Base-by-base conservation (phyloP, 1,284 basidiomycete species). In the Coniferiporia sulphurascens region DNA sequence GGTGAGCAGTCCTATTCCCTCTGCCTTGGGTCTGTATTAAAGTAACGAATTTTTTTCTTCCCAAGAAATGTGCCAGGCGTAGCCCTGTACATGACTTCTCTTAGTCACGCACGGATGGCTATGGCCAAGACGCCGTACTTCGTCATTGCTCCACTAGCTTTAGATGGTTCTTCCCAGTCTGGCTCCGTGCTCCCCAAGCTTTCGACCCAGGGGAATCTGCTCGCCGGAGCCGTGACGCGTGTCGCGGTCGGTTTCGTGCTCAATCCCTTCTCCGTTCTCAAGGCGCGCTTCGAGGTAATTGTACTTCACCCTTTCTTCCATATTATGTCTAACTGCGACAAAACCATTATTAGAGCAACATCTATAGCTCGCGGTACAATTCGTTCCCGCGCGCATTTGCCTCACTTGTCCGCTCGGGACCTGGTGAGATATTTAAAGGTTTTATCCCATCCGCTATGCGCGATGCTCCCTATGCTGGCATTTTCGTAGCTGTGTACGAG, bases 401-500 rank as follows among this genome's bases (percentile, higher is more conserved):
- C 4, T 78, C 83, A 1, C 82, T 98, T 21, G 73, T 82, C 3
- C 83, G 82, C 8, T 81, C 81, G 50, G 95, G 96, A 0, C 83
- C 92, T 1, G 80, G 84, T 38, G 95, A 94, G 61, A 78, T 97
- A 35, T 87, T 95, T 69, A 86, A 92, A 58, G 96, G 95, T 0
- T 91, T 97, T 67, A 73, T 91, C 35, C 93, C 95, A 0, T 95
- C 95, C 1, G 92, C 94, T 0, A 76, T 96, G 21, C 82, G 96
- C 41, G 96, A 99, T 70, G 96, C 96, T 1, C 97, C 96, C 0
- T 96, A 98, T 67, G 95, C 96, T 0, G 96, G 96, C 0, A 72
- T 99, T 7, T 99, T 98, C 66, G 81, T 98, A 17, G 85, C 95
- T 0, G 85, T 90, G 55, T 99, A 99, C 71, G 96, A 98, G 71